These are phyloP conservation scores for Dactylellina haptotyla DNA, from an alignment of 2,329 filamentous ascomycete genomes.

Conservation along the genomic window DNA sequence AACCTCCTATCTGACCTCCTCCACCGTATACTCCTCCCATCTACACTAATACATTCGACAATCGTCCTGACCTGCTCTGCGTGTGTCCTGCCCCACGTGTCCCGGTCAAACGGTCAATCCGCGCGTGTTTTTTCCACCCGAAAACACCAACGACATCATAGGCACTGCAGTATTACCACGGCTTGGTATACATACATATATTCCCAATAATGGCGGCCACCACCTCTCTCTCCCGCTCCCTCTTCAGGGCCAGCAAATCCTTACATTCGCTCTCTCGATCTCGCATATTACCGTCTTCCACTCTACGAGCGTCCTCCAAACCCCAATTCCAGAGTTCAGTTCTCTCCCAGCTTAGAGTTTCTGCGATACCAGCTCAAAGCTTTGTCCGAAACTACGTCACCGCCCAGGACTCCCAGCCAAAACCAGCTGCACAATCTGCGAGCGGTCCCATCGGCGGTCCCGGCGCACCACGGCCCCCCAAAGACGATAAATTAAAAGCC, in stretches of 20 bases:
- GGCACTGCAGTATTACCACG: background rate
- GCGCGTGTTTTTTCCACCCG: conserved; percentile 35
- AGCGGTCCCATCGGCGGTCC: conserved; percentile 46
- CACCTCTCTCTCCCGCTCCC: conserved; percentile 28
- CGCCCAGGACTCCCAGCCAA: conserved; percentile 6
- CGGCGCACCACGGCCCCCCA: conserved; percentile 48
- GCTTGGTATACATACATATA: background rate
- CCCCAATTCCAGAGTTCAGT: conserved; percentile 20
- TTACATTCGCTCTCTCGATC: conserved; percentile 40
- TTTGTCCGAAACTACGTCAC: conserved; percentile 48
- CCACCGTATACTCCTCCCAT: background rate
- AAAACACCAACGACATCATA: conserved; percentile 18
- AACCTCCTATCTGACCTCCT: background rate
- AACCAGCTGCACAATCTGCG: conserved; percentile 10
- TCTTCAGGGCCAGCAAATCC: conserved; percentile 43
- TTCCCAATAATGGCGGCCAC: conserved; percentile 31
- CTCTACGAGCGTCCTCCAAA: conserved; percentile 23
- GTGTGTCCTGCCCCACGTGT: conserved; percentile 42
- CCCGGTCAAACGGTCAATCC: conserved; percentile 45
- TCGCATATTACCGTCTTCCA: background rate
- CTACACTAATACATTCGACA: background rate
- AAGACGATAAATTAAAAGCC: conserved; percentile 59
- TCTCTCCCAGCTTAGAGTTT: conserved; percentile 14
- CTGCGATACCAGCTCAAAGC: conserved; percentile 19
- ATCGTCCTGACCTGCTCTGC: background rate